Percentiles rank a stretch among this genome's conserved stretches.
These are phyloP conservation scores for Pichia kudriavzevii DNA, from an alignment of 1,139 yeast genomes.

Conservation along the genomic window DNA sequence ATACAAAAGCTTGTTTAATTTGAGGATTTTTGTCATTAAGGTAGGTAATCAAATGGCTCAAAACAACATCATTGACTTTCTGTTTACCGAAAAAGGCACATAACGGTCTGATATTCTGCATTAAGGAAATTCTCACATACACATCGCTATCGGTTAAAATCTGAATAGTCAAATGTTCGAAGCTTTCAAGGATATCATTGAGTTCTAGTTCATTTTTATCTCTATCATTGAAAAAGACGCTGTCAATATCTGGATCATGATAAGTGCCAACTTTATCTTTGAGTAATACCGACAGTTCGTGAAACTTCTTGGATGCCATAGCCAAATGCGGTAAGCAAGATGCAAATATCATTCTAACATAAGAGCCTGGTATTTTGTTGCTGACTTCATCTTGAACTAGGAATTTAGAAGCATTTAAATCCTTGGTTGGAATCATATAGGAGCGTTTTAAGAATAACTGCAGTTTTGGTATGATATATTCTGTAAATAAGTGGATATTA, in stretches of 20 bases:
- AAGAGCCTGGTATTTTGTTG: conserved; percentile 21
- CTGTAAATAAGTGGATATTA: conserved; percentile 69
- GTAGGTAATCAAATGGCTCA: conserved; percentile 88
- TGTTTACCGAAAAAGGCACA: conserved; percentile 83
- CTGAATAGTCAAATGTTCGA: conserved; percentile 59
- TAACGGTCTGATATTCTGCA: conserved; percentile 62
- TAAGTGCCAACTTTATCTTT: conserved; percentile 28
- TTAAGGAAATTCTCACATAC: conserved; percentile 60
- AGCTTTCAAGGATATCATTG: conserved; percentile 31
- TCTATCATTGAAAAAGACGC: conserved; percentile 6
- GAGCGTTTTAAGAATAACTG: conserved; percentile 35
- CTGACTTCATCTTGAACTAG: not conserved
- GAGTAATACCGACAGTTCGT: conserved; percentile 56
- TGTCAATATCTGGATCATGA: conserved; percentile 34
- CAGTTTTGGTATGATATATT: conserved; percentile 72
- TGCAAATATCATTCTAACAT: conserved; percentile 64
- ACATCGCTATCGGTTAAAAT: conserved; percentile 64
- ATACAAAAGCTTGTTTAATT: conserved; percentile 62
- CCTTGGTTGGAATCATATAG: conserved; percentile 12
- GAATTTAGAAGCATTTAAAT: not conserved
- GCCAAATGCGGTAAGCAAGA: conserved; percentile 66
- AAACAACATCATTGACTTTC: conserved; percentile 75
- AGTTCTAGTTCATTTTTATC: conserved; percentile 27
- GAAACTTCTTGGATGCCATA: conserved; percentile 51
- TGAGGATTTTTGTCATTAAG: conserved; percentile 71